Percentiles rank a stretch among this genome's conserved stretches.
Conservation (phyloP, 768 basidiomycete genomes). For the Cantharellus anzutake region DNA sequence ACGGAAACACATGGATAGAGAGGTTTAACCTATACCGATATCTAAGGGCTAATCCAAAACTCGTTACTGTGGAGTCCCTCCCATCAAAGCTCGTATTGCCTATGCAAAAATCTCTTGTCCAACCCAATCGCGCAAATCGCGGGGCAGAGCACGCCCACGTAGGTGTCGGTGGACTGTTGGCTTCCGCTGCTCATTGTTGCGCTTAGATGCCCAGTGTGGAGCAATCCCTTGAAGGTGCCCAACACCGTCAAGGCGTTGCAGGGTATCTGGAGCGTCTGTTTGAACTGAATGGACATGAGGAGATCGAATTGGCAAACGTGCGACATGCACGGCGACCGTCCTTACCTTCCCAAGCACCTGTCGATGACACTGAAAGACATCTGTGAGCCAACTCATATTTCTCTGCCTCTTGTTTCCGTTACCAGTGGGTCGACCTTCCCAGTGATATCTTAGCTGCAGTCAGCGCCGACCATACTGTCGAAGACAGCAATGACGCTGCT, state of each 20-base stretch:
- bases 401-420: background rate
- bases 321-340: background rate
- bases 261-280: background rate
- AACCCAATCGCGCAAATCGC: slow-evolving; percentile 23
- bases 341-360: background rate
- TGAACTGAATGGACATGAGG: background rate
- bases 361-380: slow-evolving; percentile 36
- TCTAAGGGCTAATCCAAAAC: slow-evolving; percentile 52
- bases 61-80: slow-evolving; percentile 47
- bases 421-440: background rate
- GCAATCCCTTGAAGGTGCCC: background rate
- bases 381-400: slow-evolving; percentile 24
- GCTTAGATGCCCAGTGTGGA: background rate
- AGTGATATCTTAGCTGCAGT: slow-evolving; percentile 55
- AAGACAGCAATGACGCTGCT: slow-evolving; percentile 39
- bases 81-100: slow-evolving; percentile 62
- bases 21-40: slow-evolving; percentile 77
- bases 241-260: background rate
- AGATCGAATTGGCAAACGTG: background rate
- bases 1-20: slow-evolving; percentile 43
- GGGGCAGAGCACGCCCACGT: background rate
- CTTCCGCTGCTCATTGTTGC: background rate
- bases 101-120: slow-evolving; percentile 56
- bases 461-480: slow-evolving; percentile 30
- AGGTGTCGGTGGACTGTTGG: background rate